phyloP scores from a whole-genome alignment of 768 basidiomycete species.

The Sporobolomyces pararoseus region DNA sequence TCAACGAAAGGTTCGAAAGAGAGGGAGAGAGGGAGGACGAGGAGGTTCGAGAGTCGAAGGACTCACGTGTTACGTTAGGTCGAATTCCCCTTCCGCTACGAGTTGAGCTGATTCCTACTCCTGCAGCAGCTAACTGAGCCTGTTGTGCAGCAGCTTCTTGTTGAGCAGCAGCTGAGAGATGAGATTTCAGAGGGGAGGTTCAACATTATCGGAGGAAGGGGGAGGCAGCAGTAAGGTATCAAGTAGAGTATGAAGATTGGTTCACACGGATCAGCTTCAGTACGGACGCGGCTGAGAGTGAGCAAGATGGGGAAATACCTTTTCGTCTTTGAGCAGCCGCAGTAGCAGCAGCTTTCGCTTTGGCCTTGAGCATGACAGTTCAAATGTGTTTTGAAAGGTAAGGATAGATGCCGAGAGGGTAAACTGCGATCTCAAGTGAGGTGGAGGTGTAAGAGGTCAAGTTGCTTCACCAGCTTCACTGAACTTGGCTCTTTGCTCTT shows the following conservation, averaged over 20 bases:
- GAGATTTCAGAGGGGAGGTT: background rate
- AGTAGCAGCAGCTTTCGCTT: slow-evolving; percentile 33
- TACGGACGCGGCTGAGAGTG: background rate
- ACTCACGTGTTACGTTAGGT: slow-evolving; percentile 20
- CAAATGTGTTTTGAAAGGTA: background rate
- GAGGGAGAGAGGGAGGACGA: background rate
- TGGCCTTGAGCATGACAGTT: slow-evolving; percentile 27
- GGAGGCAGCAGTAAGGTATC: no score
- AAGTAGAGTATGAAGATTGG: no score
- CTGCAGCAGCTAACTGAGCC: slow-evolving; percentile 5
- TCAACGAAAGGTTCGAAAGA: no score
- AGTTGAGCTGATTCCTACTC: slow-evolving; percentile 9
- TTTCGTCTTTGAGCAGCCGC: slow-evolving; percentile 28
- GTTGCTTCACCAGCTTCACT: no score
- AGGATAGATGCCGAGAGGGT: background rate
- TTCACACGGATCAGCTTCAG: no score
- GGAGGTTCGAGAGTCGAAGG: background rate
- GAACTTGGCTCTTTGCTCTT: no score
- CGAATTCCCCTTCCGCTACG: slow-evolving; percentile 19
- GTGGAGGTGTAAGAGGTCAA: no score
- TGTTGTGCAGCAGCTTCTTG: slow-evolving; percentile 35
- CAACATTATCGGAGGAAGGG: no score
- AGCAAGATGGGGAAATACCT: background rate
- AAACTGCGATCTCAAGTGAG: no score
- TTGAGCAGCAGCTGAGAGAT: slow-evolving; percentile 25